phyloP scores from a whole-genome alignment of 2,329 filamentous ascomycete genomes.

The Colletotrichum lini region DNA sequence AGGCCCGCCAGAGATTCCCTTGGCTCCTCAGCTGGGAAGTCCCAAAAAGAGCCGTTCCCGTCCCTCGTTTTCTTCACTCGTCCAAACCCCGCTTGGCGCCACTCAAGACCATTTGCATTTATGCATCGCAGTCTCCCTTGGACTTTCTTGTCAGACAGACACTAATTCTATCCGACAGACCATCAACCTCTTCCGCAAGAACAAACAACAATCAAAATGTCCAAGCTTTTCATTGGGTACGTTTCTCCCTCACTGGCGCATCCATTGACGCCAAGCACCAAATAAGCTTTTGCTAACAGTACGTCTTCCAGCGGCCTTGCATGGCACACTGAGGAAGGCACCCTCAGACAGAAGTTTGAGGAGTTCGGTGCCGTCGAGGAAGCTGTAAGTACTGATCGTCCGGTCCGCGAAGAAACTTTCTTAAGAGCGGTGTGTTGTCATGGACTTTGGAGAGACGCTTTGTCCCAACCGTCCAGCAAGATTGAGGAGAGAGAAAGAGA shows the following conservation, averaged over 20 bases:
- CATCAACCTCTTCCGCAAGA: constrained; percentile 20
- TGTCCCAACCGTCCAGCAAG: constrained; percentile 17
- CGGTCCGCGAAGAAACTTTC: constrained; percentile 36
- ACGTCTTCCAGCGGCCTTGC: constrained; percentile 82
- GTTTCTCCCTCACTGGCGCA: constrained; percentile 49
- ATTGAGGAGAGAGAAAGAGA: constrained; percentile 1
- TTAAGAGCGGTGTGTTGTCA: constrained; percentile 23
- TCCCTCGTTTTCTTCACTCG: constrained; percentile 12
- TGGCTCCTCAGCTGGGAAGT: constrained; percentile 31
- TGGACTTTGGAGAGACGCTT: constrained; percentile 24
- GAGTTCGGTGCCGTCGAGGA: constrained; percentile 93
- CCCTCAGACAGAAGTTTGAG: constrained; percentile 91
- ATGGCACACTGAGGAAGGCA: constrained; percentile 96
- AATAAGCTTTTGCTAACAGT: constrained; percentile 34
- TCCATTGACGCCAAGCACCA: constrained; percentile 15
- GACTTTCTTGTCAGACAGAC: not conserved
- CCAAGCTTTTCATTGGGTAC: constrained; percentile 96
- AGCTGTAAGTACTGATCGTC: constrained; percentile 78
- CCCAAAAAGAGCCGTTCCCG: constrained; percentile 25
- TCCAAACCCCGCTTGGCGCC: constrained; percentile 34
- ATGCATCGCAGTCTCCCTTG: constrained; percentile 38
- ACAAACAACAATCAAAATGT: constrained; percentile 69
- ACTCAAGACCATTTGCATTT: constrained; percentile 36
- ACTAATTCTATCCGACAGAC: constrained; percentile 27
- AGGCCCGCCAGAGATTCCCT: constrained; percentile 2